These are phyloP conservation scores for Collariella sp. DNA, from an alignment of 495 filamentous ascomycete genomes.

Conservation along the genomic window DNA sequence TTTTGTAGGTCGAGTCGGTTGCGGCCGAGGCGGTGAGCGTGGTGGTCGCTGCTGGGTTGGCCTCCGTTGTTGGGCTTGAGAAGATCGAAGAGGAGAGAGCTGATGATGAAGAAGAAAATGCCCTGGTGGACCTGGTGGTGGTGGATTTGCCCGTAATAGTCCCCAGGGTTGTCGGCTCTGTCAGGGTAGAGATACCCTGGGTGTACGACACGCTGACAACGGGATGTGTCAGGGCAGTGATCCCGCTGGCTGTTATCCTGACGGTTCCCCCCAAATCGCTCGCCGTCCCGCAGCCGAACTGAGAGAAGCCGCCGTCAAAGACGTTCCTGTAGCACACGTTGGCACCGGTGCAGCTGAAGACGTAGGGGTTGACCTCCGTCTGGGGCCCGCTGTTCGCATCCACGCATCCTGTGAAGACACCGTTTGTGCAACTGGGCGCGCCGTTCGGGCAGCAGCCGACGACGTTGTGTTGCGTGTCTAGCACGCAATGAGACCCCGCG, in stretches of 20 bases:
- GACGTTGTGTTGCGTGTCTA: conserved; percentile 35
- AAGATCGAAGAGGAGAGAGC: conserved; percentile 1
- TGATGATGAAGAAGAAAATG: conserved; percentile 7
- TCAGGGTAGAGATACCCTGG: conserved; percentile 22
- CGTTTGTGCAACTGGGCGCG: conserved; percentile 33
- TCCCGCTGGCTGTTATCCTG: conserved; percentile 28
- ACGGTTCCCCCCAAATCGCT: conserved; percentile 37
- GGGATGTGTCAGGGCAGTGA: conserved; percentile 25
- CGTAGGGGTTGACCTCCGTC: conserved; percentile 41
- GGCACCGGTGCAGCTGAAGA: conserved; percentile 38
- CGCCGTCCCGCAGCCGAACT: conserved; percentile 42
- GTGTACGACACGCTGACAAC: conserved; percentile 29
- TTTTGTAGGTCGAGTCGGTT: conserved; percentile 19
- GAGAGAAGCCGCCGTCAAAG: conserved; percentile 41
- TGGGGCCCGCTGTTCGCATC: conserved; percentile 38
- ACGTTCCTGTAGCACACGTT: conserved; percentile 39
- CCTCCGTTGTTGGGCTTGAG: conserved; percentile 14
- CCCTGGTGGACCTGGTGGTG: conserved; percentile 12
- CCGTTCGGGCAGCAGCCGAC: conserved; percentile 45
- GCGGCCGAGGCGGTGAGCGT: conserved; percentile 8
- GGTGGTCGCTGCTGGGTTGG: conserved; percentile 9
- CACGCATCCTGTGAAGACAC: conserved; percentile 43
- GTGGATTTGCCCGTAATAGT: conserved; percentile 7
- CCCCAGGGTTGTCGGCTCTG: conserved; percentile 31
- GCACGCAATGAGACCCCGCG: conserved; percentile 42